Evolutionary conservation across 2,329 filamentous ascomycete species (phyloP).

Genomic region (Colletotrichum tanaceti): DNA sequence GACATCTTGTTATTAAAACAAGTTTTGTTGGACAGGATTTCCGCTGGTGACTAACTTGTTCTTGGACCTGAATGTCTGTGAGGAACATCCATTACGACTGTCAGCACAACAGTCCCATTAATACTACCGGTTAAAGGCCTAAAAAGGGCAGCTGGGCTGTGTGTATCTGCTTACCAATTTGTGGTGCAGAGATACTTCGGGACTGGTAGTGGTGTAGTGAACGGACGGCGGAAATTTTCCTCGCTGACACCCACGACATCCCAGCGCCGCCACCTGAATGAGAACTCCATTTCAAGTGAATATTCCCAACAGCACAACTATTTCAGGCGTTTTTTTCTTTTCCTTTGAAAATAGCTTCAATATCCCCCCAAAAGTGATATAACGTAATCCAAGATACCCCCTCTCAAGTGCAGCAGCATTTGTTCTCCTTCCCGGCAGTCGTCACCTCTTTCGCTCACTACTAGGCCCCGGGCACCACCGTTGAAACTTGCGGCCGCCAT

Average conservation of each 20-base stretch:
- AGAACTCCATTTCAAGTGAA: constrained; percentile 18
- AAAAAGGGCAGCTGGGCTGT: constrained; percentile 24
- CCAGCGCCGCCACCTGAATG: constrained; percentile 24
- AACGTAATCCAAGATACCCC: background rate
- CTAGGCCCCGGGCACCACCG: background rate
- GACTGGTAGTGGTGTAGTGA: background rate
- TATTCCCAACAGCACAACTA: constrained; percentile 5
- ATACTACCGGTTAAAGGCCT: background rate
- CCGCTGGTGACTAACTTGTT: too few relatives aligned
- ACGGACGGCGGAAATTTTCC: constrained; percentile 38
- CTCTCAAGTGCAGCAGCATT: background rate
- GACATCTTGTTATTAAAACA: background rate
- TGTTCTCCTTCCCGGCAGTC: background rate
- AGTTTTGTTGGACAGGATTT: background rate
- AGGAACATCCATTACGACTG: background rate
- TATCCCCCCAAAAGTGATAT: background rate
- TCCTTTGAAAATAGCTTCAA: background rate
- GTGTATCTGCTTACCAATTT: constrained; percentile 41
- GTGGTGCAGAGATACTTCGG: constrained; percentile 29
- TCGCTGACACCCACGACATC: constrained; percentile 20
- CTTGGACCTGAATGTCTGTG: too few relatives aligned
- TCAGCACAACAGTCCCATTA: background rate
- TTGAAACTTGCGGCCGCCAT: background rate
- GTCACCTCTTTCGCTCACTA: background rate
- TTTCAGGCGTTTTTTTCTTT: background rate